Conservation (phyloP, 305 asterid species). For the Andrographis paniculata region DNA sequence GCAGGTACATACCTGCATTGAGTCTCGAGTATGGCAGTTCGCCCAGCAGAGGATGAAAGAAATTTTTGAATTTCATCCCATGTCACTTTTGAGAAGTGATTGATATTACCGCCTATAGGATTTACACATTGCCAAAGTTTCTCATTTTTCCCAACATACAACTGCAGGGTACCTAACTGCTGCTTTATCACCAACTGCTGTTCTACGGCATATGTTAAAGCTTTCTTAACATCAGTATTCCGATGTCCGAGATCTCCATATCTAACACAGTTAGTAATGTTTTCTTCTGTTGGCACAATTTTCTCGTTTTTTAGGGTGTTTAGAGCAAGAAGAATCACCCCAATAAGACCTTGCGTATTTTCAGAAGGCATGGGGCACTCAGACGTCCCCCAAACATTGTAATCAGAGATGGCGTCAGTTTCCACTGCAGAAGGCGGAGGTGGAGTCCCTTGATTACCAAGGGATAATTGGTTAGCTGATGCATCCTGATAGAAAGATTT, state of each 20-base stretch:
- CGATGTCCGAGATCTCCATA: constrained; percentile 63
- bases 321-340: constrained; percentile 69
- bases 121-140: constrained; percentile 77
- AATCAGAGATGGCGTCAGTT: constrained; percentile 26
- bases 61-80: constrained; percentile 80
- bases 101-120: constrained; percentile 12
- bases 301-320: constrained; percentile 75
- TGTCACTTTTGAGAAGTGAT: constrained; percentile 37
- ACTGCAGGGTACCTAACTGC: constrained; percentile 47
- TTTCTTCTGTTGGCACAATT: constrained; percentile 77
- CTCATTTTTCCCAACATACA: constrained; percentile 73
- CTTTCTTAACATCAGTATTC: constrained; percentile 76
- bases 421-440: constrained; percentile 32
- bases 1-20: constrained; percentile 53
- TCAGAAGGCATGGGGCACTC: constrained; percentile 69
- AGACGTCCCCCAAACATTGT: constrained; percentile 59
- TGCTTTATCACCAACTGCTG: constrained; percentile 71
- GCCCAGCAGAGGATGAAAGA: constrained; percentile 67
- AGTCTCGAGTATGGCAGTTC: constrained; percentile 55
- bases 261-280: constrained; percentile 66
- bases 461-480: constrained; percentile 32
- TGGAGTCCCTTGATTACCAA: constrained; percentile 36
- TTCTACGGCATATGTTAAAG: constrained; percentile 68
- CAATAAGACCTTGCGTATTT: constrained; percentile 66
- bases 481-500: constrained; percentile 30